Evolutionary conservation across 192 early-diverging fungal genomes (phyloP).

Genomic region (Coemansia asiatica): DNA sequence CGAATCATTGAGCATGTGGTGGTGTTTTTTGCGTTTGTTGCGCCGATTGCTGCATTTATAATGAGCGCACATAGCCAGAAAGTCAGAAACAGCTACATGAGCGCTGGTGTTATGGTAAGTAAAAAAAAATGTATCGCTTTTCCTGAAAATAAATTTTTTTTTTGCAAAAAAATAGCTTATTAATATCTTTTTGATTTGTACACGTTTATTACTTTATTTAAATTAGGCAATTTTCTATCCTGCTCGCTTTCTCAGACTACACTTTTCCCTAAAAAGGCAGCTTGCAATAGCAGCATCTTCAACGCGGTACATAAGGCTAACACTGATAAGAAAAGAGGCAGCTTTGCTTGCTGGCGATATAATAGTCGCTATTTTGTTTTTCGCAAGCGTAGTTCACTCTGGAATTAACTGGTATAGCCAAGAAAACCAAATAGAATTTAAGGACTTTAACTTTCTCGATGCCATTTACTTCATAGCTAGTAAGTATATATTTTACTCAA

Average conservation of each 20-base stretch:
- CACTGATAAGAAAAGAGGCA: slow-evolving; percentile 39
- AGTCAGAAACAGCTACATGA: slow-evolving; percentile 47
- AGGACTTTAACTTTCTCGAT: slow-evolving; percentile 45
- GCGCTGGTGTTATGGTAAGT: slow-evolving; percentile 53
- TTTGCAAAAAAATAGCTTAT: not conserved
- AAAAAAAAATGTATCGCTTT: not conserved
- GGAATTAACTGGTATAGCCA: slow-evolving; percentile 50
- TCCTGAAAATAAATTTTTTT: not conserved
- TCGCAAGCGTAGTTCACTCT: slow-evolving; percentile 51
- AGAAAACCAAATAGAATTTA: slow-evolving; percentile 21
- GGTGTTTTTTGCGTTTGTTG: slow-evolving; percentile 42
- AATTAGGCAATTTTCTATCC: slow-evolving; percentile 54
- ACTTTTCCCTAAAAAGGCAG: slow-evolving; percentile 28
- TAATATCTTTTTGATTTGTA: no score
- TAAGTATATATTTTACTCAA: slow-evolving; percentile 19
- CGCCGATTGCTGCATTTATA: slow-evolving; percentile 35
- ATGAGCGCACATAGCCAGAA: slow-evolving; percentile 23
- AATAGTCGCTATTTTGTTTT: slow-evolving; percentile 34
- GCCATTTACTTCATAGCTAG: slow-evolving; percentile 53
- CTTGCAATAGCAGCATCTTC: slow-evolving; percentile 32
- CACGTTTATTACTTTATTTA: not conserved
- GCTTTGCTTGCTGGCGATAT: slow-evolving; percentile 42
- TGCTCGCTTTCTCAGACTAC: slow-evolving; percentile 45
- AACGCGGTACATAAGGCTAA: slow-evolving; percentile 23
- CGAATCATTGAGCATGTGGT: slow-evolving; percentile 33